Conservation (phyloP, 441 rosid species). For the Erodium chrysanthum region DNA sequence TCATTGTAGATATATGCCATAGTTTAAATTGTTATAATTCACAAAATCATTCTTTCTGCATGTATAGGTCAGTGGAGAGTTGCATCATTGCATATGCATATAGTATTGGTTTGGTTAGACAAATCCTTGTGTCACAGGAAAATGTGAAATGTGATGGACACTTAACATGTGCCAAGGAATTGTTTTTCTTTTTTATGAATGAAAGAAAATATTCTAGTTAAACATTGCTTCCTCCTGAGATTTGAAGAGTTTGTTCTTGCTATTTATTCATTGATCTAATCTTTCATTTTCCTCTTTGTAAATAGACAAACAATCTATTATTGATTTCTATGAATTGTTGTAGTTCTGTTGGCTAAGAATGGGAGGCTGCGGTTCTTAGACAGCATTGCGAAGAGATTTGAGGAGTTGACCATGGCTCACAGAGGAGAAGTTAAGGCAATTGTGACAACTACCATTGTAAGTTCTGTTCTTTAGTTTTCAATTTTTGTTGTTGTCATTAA, state of each 20-base stretch:
- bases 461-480: conserved; percentile 21
- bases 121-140: too few species aligned
- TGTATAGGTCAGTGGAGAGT: not conserved
- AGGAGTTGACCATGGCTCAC: conserved; percentile 72
- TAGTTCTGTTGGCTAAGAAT: conserved; percentile 66
- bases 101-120: too few species aligned
- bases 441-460: conserved; percentile 74
- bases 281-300: not conserved
- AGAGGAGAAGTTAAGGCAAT: conserved; percentile 65
- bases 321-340: conserved; percentile 13
- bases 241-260: not conserved
- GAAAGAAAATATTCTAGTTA: too few species aligned
- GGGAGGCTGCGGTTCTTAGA: conserved; percentile 60
- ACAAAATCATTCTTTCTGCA: not conserved
- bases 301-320: not conserved
- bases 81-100: not conserved
- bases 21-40: not conserved
- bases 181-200: too few species aligned
- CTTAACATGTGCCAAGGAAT: too few species aligned
- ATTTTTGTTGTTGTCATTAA: not conserved
- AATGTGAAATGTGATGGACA: too few species aligned
- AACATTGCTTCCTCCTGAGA: too few species aligned
- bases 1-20: not conserved
- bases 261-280: not conserved
- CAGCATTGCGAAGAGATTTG: conserved; percentile 47